phyloP scores from a whole-genome alignment of 352 stramenopile species.

The Globisporangium middletonii region DNA sequence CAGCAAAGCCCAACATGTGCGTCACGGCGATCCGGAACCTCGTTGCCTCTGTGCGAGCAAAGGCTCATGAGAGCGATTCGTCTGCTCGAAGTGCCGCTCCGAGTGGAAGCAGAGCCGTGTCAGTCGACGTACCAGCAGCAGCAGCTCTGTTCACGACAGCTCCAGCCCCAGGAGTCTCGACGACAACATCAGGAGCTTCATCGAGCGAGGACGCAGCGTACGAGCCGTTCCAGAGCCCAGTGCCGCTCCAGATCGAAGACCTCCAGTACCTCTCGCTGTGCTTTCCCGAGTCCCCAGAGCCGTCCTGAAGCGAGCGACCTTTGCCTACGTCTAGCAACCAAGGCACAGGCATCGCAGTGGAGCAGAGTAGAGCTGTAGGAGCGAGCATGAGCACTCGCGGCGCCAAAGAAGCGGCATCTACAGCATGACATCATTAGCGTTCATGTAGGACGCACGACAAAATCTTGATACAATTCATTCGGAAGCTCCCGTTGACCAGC shows the following conservation, averaged over 20 bases:
- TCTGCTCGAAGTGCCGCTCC: no score
- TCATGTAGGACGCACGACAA: no score
- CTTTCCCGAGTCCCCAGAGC: not conserved
- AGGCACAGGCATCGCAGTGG: no score
- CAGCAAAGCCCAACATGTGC: constrained; percentile 7
- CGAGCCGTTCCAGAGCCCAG: constrained; percentile 31
- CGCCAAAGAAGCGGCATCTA: no score
- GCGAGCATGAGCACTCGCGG: no score
- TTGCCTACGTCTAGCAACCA: not conserved
- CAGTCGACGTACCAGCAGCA: no score
- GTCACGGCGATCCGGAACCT: constrained; percentile 6
- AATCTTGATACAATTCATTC: no score
- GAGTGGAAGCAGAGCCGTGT: no score
- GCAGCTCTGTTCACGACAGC: not conserved
- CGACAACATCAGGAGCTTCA: no score
- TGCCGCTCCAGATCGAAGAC: constrained; percentile 30
- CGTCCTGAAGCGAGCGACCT: not conserved
- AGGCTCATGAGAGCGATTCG: not conserved
- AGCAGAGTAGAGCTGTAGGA: no score
- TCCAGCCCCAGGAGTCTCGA: not conserved
- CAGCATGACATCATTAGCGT: no score
- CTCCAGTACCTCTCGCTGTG: constrained; percentile 23
- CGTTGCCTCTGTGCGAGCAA: not conserved
- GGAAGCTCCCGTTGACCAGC: no score
- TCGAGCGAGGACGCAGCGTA: constrained; percentile 6